Percentiles rank a stretch among this genome's conserved stretches.
These are phyloP conservation scores for Ricinus communis DNA, from an alignment of 345 rosid species.

Conservation along the genomic window DNA sequence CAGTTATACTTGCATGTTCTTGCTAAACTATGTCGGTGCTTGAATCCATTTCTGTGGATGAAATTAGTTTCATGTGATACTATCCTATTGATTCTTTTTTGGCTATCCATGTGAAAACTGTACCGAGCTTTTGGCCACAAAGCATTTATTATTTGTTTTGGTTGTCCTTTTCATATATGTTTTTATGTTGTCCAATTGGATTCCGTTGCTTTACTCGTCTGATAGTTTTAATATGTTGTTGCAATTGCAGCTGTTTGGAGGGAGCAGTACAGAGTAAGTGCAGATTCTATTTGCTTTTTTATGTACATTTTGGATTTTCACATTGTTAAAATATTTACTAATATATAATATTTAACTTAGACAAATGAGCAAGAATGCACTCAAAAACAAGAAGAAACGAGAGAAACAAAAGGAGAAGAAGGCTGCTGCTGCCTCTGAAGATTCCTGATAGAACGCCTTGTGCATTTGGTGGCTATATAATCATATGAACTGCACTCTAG, in stretches of 20 bases:
- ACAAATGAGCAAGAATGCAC: slow-evolving; percentile 86
- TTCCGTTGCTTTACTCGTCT: slow-evolving; percentile 17
- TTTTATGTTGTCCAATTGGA: background rate
- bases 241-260: slow-evolving; percentile 65
- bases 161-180: background rate
- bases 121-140: background rate
- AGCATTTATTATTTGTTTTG: background rate
- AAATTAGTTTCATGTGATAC: background rate
- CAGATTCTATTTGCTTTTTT: slow-evolving; percentile 1
- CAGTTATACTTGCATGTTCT: background rate
- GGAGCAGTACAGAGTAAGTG: slow-evolving; percentile 62
- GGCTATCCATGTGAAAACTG: background rate
- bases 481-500: background rate
- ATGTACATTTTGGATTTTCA: background rate
- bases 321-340: background rate
- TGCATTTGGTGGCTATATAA: background rate
- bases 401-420: slow-evolving; percentile 83
- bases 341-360: slow-evolving; percentile 28
- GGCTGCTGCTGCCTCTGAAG: slow-evolving; percentile 36
- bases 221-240: slow-evolving; percentile 36
- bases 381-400: slow-evolving; percentile 85
- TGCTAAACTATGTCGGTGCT: background rate
- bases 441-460: slow-evolving; percentile 6
- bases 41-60: background rate
- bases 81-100: background rate